These are phyloP conservation scores for Tylopilus subfusipes DNA, from an alignment of 768 basidiomycete genomes.

Conservation along the genomic window DNA sequence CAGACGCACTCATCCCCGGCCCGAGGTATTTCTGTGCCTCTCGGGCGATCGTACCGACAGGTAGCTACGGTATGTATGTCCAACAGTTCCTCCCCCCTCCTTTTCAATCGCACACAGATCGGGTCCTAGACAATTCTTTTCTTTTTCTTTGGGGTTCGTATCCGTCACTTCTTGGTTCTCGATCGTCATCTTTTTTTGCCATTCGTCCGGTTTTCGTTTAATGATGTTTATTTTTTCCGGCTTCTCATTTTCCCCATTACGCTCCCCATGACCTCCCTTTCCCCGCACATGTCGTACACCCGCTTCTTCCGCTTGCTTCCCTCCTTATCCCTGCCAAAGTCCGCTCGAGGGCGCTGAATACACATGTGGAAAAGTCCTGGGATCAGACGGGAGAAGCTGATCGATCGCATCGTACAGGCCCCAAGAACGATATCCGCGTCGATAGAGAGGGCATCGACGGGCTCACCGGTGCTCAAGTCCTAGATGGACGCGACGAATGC, in stretches of 20 bases:
- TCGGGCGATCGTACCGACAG: neutral
- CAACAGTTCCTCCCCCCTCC: neutral
- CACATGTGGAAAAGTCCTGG: neutral
- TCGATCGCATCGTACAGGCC: slow-evolving; percentile 37
- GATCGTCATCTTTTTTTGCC: neutral
- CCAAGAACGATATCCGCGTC: slow-evolving; percentile 44
- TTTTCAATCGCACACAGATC: neutral
- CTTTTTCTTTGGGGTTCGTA: neutral
- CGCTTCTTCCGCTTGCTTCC: neutral
- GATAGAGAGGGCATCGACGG: slow-evolving; percentile 53
- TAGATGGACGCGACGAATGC: slow-evolving; percentile 56
- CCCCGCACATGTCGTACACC: neutral
- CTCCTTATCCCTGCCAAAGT: slow-evolving; percentile 13
- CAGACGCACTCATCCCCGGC: neutral
- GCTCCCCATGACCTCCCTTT: neutral
- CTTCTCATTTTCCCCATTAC: neutral
- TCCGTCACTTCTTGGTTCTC: neutral
- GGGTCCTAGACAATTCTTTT: neutral
- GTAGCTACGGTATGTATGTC: neutral
- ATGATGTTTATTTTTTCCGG: neutral
- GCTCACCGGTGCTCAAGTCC: slow-evolving; percentile 53
- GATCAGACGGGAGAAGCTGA: neutral
- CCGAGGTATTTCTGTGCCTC: neutral
- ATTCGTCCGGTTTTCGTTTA: neutral
- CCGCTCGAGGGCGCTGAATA: slow-evolving; percentile 8